Base-by-base conservation (phyloP, 148 eudicot genomes). In the Camellia granthamiana region DNA sequence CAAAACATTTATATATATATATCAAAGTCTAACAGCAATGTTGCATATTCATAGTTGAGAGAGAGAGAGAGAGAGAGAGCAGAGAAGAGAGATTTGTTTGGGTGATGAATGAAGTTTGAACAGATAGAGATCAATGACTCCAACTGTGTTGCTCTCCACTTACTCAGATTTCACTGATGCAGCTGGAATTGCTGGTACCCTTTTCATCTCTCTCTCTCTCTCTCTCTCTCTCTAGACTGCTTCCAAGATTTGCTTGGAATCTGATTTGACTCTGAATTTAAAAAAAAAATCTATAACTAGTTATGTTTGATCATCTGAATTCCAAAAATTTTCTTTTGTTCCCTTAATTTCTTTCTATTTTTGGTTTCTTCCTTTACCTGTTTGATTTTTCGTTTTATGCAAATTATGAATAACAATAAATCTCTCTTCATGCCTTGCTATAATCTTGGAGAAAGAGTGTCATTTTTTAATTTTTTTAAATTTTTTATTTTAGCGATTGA, bases 161-260 rank as follows among this genome's bases (percentile, higher is more conserved):
- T 87, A 84, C 77, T 87, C 95, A 69, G 18, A 87, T 75, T 85
- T 77, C 81, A 90, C 92, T 66, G 82, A 87, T 46, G 91, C 86
- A 56, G 90, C 92, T 84, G 95, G 92, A 80, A 75, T 90, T 87
- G 84, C 90, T 61, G 95, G 95, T 91, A 83, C 18, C 62, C 1
- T 55, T 49, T 46, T 77, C 54, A 49, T 43, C 18, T 18, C 59
- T 15, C 16, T 58, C 69, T 68, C 63, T 63, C 46, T 55, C 55
- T 70, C 5, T 14, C 19, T 67, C 41, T 41, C 7, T 52, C 19
- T 44, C 54, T 7, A 44, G 13, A 7, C 19, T 47, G 19, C 67
- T 21, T 72, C 61, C 19, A 63, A 47, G 54, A n/a, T 55, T 16
- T 19, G 23, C n/a, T 58, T 69, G 41, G 19, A 21, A 51, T 15